phyloP scores from a whole-genome alignment of 805 yeast genomes.

The Wickerhamiella bombiphila region DNA sequence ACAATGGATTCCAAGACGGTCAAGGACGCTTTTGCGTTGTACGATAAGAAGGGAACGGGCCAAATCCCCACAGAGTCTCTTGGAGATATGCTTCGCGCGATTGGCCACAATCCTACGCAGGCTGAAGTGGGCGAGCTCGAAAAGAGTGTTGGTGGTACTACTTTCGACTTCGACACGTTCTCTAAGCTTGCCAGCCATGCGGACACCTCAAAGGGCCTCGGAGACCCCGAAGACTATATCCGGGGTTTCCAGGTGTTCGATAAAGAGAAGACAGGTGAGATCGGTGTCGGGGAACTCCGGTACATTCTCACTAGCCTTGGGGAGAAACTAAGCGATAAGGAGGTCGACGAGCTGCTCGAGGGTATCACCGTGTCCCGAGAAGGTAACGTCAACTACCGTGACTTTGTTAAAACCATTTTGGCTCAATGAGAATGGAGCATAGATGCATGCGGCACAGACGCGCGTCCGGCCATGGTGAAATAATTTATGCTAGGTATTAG shows the following conservation, averaged over 20 bases:
- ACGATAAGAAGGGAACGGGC: conserved; percentile 93
- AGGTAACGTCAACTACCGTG: conserved; percentile 84
- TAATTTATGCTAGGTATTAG: conserved; percentile 22
- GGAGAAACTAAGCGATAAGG: conserved; percentile 77
- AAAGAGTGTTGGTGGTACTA: conserved; percentile 24
- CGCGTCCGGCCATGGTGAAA: too few species aligned
- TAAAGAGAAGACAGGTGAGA: conserved; percentile 87
- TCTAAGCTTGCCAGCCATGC: conserved; percentile 68
- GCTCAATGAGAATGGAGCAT: too few species aligned
- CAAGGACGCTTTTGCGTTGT: conserved; percentile 92
- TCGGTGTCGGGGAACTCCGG: conserved; percentile 92
- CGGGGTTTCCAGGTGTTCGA: conserved; percentile 96
- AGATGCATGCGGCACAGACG: too few species aligned
- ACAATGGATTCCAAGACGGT: conserved; percentile 29
- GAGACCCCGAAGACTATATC: conserved; percentile 83
- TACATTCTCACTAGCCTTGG: conserved; percentile 93
- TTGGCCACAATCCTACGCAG: conserved; percentile 95
- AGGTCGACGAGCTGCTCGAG: conserved; percentile 89
- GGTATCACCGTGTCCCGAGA: conserved; percentile 90
- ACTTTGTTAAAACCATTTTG: conserved; percentile 82
- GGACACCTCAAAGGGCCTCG: conserved; percentile 62
- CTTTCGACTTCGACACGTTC: conserved; percentile 60
- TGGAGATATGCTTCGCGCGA: conserved; percentile 90
- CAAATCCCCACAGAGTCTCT: conserved; percentile 67
- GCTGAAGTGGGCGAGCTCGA: conserved; percentile 62